Base-by-base conservation (phyloP, 2,329 filamentous ascomycete genomes). In the Botrytis paeoniae region DNA sequence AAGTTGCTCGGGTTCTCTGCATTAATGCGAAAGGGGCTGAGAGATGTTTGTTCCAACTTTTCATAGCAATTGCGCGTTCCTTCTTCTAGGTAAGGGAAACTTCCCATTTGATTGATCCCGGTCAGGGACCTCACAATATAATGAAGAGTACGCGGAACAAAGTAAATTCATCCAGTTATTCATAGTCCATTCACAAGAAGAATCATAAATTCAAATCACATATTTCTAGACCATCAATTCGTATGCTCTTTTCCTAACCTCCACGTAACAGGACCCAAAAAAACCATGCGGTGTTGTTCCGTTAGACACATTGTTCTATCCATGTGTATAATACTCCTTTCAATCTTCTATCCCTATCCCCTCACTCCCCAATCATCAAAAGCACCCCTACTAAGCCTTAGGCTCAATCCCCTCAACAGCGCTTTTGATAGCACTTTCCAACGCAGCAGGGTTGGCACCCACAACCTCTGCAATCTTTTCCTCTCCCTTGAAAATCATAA, bases 401-500 rank as follows among this genome's bases (percentile, higher is more conserved):
- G 43, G 0, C 61, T 51, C 14, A n/a, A 10, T 32, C 4, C 4
- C 63, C 22, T 8, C 71, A 7, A 59, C 2, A 32, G 73, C 74
- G 22, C 63, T 70, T 41, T 73, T 59, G 73, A 80, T 80, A 70
- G 78, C 79, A n/a, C 69, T 73, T 83, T 88, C 83, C 74, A 97
- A 84, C n/a, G 87, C 89, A 66, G 83, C 82, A n/a, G 91, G 91
- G 84, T 94, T 94, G 79, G 94, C 94, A 75, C 95, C 95, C 41
- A 96, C 89, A 73, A 97, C 84, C 84, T 93, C 91, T 61, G 84
- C 86, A 51, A 90, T 83, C 86, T 93, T 92, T 82, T 93, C 82
- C 77, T 92, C 94, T 78, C 91, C 83, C 87, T 94, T 93, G 89
- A 94, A 97, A 80, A 97, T 83, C 73, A 92, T 80, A 85, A 98